These are phyloP conservation scores for Cladobotryum protrusum DNA, from an alignment of 2,329 filamentous ascomycete genomes.

Conservation along the genomic window DNA sequence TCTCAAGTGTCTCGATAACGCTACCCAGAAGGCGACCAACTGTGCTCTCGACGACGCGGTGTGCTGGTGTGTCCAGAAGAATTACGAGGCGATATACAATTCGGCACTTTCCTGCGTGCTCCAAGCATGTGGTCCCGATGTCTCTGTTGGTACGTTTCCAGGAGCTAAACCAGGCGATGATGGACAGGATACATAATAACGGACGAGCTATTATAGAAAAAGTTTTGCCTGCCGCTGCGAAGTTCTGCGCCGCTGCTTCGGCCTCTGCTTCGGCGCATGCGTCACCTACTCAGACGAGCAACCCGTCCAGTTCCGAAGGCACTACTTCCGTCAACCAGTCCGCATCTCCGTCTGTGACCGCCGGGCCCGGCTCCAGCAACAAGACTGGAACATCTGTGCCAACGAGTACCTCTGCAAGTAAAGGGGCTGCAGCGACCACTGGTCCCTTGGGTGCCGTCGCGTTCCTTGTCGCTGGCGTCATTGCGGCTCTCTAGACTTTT, in stretches of 20 bases:
- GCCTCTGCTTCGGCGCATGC: constrained; percentile 7
- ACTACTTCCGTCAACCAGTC: constrained; percentile 7
- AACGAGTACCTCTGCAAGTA: background rate
- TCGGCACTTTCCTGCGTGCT: constrained; percentile 23
- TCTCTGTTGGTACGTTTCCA: constrained; percentile 20
- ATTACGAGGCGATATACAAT: constrained; percentile 23
- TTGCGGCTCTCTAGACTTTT: constrained; percentile 5
- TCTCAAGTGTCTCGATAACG: constrained; percentile 22
- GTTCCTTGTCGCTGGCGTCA: constrained; percentile 4
- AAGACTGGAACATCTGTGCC: background rate
- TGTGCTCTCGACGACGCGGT: constrained; percentile 20
- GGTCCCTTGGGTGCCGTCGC: constrained; percentile 1
- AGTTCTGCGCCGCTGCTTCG: constrained; percentile 14
- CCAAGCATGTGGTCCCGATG: constrained; percentile 19
- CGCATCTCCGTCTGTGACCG: background rate
- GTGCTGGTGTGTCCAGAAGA: constrained; percentile 21
- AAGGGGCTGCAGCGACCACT: constrained; percentile 7
- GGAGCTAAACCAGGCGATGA: background rate
- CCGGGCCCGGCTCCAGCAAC: background rate
- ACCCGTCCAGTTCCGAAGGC: background rate
- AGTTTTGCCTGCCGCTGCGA: constrained; percentile 12
- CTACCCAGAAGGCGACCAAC: constrained; percentile 16
- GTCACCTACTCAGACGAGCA: background rate
- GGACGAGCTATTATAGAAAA: constrained; percentile 5
- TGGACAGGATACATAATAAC: background rate